phyloP scores from a whole-genome alignment of 305 asterid genomes.

The Fraxinus dipetala region DNA sequence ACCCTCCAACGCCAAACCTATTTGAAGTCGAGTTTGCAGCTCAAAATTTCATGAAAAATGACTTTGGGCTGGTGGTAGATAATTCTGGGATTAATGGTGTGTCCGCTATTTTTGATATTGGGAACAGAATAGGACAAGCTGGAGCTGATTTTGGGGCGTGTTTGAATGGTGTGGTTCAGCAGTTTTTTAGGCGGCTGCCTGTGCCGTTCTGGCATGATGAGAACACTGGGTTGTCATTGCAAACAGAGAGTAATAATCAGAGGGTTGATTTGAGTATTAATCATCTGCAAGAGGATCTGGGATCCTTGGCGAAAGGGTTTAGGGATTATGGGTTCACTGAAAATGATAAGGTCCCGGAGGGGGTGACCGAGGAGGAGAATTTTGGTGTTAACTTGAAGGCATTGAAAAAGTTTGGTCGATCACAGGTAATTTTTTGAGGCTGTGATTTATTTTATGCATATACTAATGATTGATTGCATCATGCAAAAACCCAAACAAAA shows the following conservation, averaged over 20 bases:
- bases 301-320: conserved; percentile 66
- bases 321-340: conserved; percentile 63
- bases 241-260: conserved; percentile 34
- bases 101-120: conserved; percentile 64
- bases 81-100: conserved; percentile 58
- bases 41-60: conserved; percentile 55
- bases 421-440: conserved; percentile 52
- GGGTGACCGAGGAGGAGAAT: conserved; percentile 53
- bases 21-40: conserved; percentile 69
- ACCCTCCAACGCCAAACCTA: conserved; percentile 57
- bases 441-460: conserved; percentile 11
- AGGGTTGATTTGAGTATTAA: conserved; percentile 51
- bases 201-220: conserved; percentile 70
- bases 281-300: conserved; percentile 73
- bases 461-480: neutral
- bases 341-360: conserved; percentile 43
- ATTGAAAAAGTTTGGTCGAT: conserved; percentile 63
- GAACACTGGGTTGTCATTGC: conserved; percentile 39
- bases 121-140: conserved; percentile 71
- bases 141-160: conserved; percentile 81
- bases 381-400: conserved; percentile 56
- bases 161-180: conserved; percentile 78
- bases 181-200: conserved; percentile 63
- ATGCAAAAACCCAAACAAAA: neutral
- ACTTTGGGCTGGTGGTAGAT: conserved; percentile 59